These are phyloP conservation scores for Pseudodiploospora longispora DNA, from an alignment of 2,329 filamentous ascomycete species.

Conservation along the genomic window DNA sequence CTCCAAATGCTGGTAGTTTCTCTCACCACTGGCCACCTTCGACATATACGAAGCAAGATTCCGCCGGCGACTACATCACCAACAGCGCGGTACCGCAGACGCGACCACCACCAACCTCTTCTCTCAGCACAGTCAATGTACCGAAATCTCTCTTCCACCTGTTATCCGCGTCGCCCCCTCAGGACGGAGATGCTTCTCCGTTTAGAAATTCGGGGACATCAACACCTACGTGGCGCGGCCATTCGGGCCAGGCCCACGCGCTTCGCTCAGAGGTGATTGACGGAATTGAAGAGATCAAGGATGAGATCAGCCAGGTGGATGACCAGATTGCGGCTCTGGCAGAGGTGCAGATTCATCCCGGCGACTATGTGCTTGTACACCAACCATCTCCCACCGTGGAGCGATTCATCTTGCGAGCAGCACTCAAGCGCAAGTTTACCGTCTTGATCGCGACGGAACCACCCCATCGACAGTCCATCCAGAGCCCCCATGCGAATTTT, in stretches of 20 bases:
- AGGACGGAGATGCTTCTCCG: constrained; percentile 36
- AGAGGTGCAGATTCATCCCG: constrained; percentile 85
- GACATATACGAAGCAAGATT: constrained; percentile 27
- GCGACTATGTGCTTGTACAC: constrained; percentile 86
- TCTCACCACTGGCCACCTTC: constrained; percentile 23
- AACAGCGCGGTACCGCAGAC: constrained; percentile 20
- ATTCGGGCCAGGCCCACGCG: constrained; percentile 50
- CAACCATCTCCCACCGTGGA: constrained; percentile 82
- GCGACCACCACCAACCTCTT: constrained; percentile 54
- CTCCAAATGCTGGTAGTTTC: constrained; percentile 17
- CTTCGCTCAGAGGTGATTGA: constrained; percentile 86
- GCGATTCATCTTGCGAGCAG: constrained; percentile 80
- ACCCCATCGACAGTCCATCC: constrained; percentile 27
- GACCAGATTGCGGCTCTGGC: constrained; percentile 86
- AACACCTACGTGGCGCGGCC: constrained; percentile 34
- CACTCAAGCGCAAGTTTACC: constrained; percentile 84
- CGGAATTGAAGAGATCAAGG: constrained; percentile 90
- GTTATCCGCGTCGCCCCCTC: constrained; percentile 61
- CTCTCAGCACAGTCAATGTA: constrained; percentile 56
- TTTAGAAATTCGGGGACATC: constrained; percentile 40
- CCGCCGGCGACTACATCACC: constrained; percentile 20
- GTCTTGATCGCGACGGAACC: constrained; percentile 71
- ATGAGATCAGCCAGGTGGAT: constrained; percentile 87
- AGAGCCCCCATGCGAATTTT: constrained; percentile 46
- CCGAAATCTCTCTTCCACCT: constrained; percentile 82